Percentiles rank a stretch among this genome's conserved stretches.
Evolutionary conservation across 2,329 filamentous ascomycete species (phyloP).

Genomic region (Teratosphaeria gauchensis): DNA sequence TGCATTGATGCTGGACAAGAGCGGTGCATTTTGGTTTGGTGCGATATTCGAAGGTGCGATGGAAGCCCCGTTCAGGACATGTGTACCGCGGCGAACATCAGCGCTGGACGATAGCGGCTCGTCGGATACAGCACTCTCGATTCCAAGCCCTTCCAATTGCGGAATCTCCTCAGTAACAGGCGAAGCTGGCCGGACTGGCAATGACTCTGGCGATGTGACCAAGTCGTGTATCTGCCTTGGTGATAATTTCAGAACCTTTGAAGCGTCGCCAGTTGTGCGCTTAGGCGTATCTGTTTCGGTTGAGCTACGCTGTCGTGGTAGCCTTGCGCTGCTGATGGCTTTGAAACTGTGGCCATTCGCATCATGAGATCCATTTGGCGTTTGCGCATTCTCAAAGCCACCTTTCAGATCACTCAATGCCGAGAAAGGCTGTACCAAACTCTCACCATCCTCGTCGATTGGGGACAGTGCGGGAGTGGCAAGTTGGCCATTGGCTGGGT

Average conservation of each 20-base stretch:
- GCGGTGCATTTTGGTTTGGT: slow-evolving; percentile 8
- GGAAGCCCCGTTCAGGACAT: background rate
- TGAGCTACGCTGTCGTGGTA: slow-evolving; percentile 16
- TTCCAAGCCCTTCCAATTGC: slow-evolving; percentile 3
- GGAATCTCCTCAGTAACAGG: slow-evolving; percentile 28
- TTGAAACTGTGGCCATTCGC: background rate
- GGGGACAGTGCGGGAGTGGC: slow-evolving; percentile 21
- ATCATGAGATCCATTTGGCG: background rate
- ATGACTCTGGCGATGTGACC: slow-evolving; percentile 43
- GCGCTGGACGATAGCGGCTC: background rate
- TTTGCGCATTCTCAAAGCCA: background rate
- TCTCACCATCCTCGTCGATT: slow-evolving; percentile 17
- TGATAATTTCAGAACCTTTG: slow-evolving; percentile 39
- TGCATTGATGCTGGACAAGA: slow-evolving; percentile 23
- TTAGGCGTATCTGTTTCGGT: slow-evolving; percentile 15
- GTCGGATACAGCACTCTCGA: background rate
- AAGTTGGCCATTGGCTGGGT: slow-evolving; percentile 10
- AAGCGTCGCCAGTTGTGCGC: slow-evolving; percentile 11
- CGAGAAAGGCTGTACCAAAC: slow-evolving; percentile 4
- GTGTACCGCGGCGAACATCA: background rate
- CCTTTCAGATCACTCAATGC: slow-evolving; percentile 1
- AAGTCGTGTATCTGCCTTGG: slow-evolving; percentile 46
- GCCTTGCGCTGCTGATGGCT: background rate
- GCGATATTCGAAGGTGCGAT: background rate
- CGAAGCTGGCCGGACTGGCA: slow-evolving; percentile 39